Base-by-base conservation (phyloP, 768 basidiomycete genomes). In the Russula dissimulans region DNA sequence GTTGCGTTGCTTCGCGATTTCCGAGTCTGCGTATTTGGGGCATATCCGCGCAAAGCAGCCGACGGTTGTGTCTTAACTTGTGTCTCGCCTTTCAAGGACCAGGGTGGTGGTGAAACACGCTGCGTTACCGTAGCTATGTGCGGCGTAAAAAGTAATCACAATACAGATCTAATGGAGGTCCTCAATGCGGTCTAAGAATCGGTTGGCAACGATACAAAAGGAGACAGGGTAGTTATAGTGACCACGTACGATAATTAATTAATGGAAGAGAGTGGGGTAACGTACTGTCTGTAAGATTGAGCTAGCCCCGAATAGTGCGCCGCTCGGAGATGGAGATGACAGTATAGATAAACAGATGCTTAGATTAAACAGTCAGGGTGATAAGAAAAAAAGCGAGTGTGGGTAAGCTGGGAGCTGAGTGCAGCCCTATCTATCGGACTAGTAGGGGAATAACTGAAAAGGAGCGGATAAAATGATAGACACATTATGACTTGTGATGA, bases 171-270 rank as follows among this genome's bases (percentile, higher is more conserved):
- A 26, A 26, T 26, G 22, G 22, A 26, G 22, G 15, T 32, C 36
- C 43, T 52, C 42, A 12, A 41, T 51, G 43, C 52, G 50, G 32
- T 5, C 38, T 17, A 26, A 18, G 11, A 56, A 56, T 45, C 50
- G 38, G 56, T 52, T 42, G 50, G 50, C 56, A 52, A 57, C 61
- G 45, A 61, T 61, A 61, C 60, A 62, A 62, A 61, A 56, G 31
- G 26, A 34, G 55, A 38, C 44, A 15, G 46, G 44, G 61, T 62
- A 62, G 61, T 57, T 57, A 62, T 57, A 62, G 61, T 51, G 55
- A 62, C 56, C 41, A 48, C 8, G 45, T 52, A 48, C 39, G 22
- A 47, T 42, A 61, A 39, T 56, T 39, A 56, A 61, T 57, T 49
- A 50, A 43, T 17, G 34, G 31, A 50, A 8, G n/a, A 29, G 7